Evolutionary conservation across 2,329 filamentous ascomycete genomes (phyloP), one percentile per base, ranked within the genome.

Genomic region (Nemania sp.): DNA sequence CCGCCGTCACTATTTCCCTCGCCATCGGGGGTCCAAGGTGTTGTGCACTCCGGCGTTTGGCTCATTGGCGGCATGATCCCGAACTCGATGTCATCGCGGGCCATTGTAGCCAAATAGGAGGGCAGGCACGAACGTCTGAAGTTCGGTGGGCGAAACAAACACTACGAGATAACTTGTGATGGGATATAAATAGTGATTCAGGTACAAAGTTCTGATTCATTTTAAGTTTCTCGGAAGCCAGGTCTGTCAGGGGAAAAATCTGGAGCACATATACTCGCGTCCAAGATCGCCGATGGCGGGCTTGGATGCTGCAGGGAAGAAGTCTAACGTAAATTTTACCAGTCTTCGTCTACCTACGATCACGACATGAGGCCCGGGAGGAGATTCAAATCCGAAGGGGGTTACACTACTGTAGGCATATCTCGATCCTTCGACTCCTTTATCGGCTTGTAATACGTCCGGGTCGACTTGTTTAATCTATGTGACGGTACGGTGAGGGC

Each of bases 301-400:
- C 47, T 51, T 18, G 27, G 29, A 35, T 32, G 18, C 58, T 54
- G 68, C 68, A 58, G 3, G 60, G 26, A 53, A 43, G 61, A 67
- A 70, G 57, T 65, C 53, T 68, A 64, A 59, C 64, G 67, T 70
- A 70, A 64, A 53, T 15, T 41, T 58, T 64, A 55, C 54, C 20
- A 49, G 29, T 18, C 22, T 22, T 52, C 35, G 32, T 53, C 45
- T 24, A 22, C 43, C 24, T 54, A 26, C 49, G 27, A 41, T 69
- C 57, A 29, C 59, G 56, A n/a, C 20, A 61, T 41, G 45, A 29
- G 29, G 57, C 32, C 22, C 32, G 57, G 49, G 29, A 66, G 38
- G 11, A 18, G 20, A 20, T 45, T 18, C 18, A 32, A 32, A 45
- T 47, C 10, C 24, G n/a, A n/a, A n/a, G 38, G 27, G 38, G 3